Evolutionary conservation across 345 rosid species (phyloP).

Genomic region (Nasturtium officinale): DNA sequence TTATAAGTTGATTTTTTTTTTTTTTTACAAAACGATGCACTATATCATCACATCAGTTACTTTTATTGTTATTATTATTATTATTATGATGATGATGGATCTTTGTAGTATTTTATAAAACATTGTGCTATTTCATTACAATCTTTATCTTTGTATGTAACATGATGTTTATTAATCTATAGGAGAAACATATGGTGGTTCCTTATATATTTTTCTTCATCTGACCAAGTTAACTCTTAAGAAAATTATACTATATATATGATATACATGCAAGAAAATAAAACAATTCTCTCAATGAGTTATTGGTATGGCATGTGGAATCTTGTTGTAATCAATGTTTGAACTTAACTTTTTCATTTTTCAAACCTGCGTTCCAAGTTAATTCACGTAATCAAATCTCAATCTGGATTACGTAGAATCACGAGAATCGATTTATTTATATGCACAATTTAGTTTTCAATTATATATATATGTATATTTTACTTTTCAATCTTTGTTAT

Average conservation of each 20-base stretch:
- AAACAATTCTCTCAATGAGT: background rate
- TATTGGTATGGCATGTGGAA: constrained; percentile 1
- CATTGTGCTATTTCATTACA: background rate
- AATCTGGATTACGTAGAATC: constrained; percentile 2
- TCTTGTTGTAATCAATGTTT: constrained; percentile 17
- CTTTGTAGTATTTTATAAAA: background rate
- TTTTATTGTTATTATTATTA: too few relatives aligned
- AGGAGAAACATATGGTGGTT: background rate
- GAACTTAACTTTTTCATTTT: background rate
- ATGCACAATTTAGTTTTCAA: background rate
- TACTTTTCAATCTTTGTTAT: background rate
- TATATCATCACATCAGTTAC: background rate
- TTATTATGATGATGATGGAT: too few relatives aligned
- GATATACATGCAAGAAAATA: background rate
- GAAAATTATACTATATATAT: too few relatives aligned
- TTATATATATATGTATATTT: too few relatives aligned
- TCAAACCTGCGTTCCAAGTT: background rate
- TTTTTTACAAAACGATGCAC: background rate
- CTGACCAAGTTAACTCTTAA: too few relatives aligned
- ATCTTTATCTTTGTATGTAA: too few relatives aligned
- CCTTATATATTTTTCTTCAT: too few relatives aligned
- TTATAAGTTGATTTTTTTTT: background rate
- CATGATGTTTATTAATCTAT: background rate
- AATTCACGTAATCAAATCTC: constrained; percentile 3
- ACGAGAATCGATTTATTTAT: constrained; percentile 11